Evolutionary conservation across 805 yeast species (phyloP), one percentile per base, ranked within the genome.

Genomic region (Suhomyces xylopsoci): DNA sequence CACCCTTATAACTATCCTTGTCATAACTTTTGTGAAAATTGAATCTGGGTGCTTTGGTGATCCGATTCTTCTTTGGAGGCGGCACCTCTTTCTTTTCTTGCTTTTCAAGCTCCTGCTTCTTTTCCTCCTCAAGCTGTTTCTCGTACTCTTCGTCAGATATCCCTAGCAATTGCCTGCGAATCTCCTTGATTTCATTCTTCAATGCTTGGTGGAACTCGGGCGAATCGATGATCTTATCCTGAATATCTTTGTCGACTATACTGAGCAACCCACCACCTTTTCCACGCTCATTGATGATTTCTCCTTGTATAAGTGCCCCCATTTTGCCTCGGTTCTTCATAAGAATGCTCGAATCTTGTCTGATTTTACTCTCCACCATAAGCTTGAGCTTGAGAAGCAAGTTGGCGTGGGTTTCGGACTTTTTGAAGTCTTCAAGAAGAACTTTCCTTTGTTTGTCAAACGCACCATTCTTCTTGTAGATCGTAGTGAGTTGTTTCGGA

Each of bases 291-390:
- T 62, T 61, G 50, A 79, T 70, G 45, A 81, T 72, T 34, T 77
- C 79, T 1, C 84, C 81, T 57, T 81, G 84, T 2, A 81, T 76
- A 53, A 81, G 61, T 0, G 84, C 84, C 0, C 77, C 78, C 61
- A 78, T 68, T 47, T 74, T 78, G 2, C 83, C 84, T 50, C 71
- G 77, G 62, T 80, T 81, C 58, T 79, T 72, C 56, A 71, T 62
- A 19, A 81, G 61, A 15, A 81, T 71, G 17, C 72, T 63, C 1
- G 84, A 84, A 56, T 81, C 82, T 34, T 73, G 67, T 45, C 72
- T 68, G 22, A 80, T 74, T 55, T 80, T 80, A 42, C 67, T 62
- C 52, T 77, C 81, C 3, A 81, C 73, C 62, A 80, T 62, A 24
- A 76, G 59, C 46, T 71, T 68, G 42, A 80, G 60, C 53, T 78